phyloP scores from a whole-genome alignment of 129 eudicot genomes.

The Lonicera japonica region DNA sequence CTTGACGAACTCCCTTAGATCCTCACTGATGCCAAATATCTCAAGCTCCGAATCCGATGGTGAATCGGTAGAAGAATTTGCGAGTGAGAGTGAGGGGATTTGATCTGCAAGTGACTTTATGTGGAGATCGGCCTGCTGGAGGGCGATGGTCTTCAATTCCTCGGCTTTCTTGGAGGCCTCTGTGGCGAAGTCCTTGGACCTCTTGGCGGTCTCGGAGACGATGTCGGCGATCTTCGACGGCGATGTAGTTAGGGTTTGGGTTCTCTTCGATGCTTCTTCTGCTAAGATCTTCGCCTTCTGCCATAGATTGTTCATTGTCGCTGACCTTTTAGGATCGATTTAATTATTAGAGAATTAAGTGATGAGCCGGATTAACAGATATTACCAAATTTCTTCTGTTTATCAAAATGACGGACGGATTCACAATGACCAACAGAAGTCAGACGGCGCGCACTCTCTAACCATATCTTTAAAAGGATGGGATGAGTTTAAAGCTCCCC shows the following conservation, averaged over 20 bases:
- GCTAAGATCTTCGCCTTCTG: constrained; percentile 4
- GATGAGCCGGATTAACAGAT: too few species aligned
- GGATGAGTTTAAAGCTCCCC: too few species aligned
- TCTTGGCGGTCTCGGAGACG: constrained; percentile 22
- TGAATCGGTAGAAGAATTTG: constrained; percentile 10
- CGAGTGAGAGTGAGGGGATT: constrained; percentile 28
- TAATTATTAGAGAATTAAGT: too few species aligned
- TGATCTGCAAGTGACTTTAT: constrained; percentile 41
- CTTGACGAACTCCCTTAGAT: constrained; percentile 48
- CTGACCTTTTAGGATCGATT: not conserved
- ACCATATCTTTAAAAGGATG: too few species aligned
- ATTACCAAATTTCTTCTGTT: too few species aligned
- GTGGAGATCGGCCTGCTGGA: constrained; percentile 20
- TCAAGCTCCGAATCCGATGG: constrained; percentile 36
- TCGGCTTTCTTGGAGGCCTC: constrained; percentile 57
- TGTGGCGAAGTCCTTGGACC: constrained; percentile 8
- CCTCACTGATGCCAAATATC: constrained; percentile 45
- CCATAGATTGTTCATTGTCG: constrained; percentile 5
- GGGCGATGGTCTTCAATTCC: constrained; percentile 29
- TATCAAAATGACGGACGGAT: too few species aligned
- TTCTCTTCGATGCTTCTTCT: constrained; percentile 6
- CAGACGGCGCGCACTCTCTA: too few species aligned
- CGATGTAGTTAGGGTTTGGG: constrained; percentile 4
- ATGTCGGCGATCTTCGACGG: constrained; percentile 21
- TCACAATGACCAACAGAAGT: too few species aligned